Evolutionary conservation across 2,329 filamentous ascomycete species (phyloP).

Genomic region (Botrytis squamosa): DNA sequence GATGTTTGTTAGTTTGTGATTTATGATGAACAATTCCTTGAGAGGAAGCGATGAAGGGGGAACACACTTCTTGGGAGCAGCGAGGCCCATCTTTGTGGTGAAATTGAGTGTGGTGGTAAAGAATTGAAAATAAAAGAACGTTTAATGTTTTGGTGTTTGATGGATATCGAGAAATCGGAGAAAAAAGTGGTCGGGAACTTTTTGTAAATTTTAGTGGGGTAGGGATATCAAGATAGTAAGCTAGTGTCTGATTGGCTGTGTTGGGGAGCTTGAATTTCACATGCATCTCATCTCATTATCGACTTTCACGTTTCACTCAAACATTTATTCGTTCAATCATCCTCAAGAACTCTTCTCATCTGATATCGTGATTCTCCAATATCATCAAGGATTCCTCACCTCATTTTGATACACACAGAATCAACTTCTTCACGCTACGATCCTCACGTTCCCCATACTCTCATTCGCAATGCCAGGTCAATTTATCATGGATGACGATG

Average conservation of each 20-base stretch:
- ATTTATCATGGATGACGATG: neutral
- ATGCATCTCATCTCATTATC: neutral
- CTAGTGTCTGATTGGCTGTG: conserved; percentile 11
- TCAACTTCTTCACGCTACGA: neutral
- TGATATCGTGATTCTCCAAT: neutral
- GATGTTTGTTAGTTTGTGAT: conserved; percentile 45
- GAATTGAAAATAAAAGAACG: neutral
- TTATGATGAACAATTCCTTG: neutral
- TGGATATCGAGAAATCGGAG: conserved; percentile 13
- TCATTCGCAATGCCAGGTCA: neutral
- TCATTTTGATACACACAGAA: neutral
- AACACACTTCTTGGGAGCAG: conserved; percentile 63
- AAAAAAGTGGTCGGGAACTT: conserved; percentile 22
- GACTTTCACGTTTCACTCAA: neutral
- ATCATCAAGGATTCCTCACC: neutral
- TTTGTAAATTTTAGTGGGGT: conserved; percentile 20
- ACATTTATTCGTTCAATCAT: neutral
- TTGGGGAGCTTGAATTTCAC: neutral
- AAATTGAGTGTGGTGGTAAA: neutral
- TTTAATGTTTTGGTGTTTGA: neutral
- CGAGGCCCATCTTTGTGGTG: conserved; percentile 59
- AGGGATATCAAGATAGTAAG: neutral
- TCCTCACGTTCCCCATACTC: neutral
- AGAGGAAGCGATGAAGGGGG: conserved; percentile 28
- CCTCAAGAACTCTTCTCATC: neutral